Evolutionary conservation across 352 stramenopile genomes (phyloP), one percentile per base, ranked within the genome.

Genomic region (Pythium chondricola): DNA sequence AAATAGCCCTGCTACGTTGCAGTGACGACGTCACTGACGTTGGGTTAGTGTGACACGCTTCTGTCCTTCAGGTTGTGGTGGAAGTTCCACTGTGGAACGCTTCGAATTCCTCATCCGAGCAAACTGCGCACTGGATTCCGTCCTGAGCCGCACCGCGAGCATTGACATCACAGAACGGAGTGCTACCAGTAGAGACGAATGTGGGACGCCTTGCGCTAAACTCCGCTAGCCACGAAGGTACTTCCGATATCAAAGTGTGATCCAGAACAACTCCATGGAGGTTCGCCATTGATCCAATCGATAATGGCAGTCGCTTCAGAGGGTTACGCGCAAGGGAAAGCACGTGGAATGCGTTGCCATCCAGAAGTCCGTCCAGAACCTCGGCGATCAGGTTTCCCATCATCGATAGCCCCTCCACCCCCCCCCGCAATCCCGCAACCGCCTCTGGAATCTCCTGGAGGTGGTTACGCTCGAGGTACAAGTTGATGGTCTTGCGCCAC

Each of bases 281-380:
- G 16, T 44, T 20, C 2, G 14, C 29, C 2, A 41, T 14, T 11
- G 18, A 42, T 16, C 52, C 52, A n/a, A 61, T 35, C 2, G 17
- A 40, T 14, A 2, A 3, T 0, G 52, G 52, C 13, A 47, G 27
- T n/a, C 16, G 16, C 2, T 16, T 32, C 31, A 55, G 13, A 2
- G 53, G 39, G 33, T 61, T 61, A 0, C 42, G 30, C 13, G 53
- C 53, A 11, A 59, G 8, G n/a, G 51, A 59, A 1, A 52, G 27
- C 26, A 51, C 51, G 14, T 17, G 20, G n/a, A 48, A 52, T 9
- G 25, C 17, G 37, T 41, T 59, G 0, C 25, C 38, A 7, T 24
- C 21, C 8, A 59, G 24, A 17, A 48, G 9, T 0, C 30, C 36
- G 29, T 52, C 43, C 2, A 36, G 43, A 2, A 60, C 27, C 2